Percentiles rank a stretch among this genome's conserved stretches.
phyloP scores from a whole-genome alignment of 2,329 filamentous ascomycete genomes.

The Phoma sp. region DNA sequence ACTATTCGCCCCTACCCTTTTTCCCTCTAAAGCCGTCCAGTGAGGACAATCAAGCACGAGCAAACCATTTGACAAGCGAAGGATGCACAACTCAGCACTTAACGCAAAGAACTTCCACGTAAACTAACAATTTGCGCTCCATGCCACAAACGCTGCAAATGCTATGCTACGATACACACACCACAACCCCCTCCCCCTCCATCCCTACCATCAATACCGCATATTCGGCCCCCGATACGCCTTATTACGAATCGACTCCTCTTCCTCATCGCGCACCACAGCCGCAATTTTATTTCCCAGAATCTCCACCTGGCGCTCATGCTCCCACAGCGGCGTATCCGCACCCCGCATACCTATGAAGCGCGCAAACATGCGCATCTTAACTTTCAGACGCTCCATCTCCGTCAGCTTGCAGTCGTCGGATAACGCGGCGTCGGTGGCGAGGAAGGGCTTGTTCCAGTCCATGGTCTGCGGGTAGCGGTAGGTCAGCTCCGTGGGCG shows the following conservation, averaged over 20 bases:
- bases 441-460: conserved; percentile 60
- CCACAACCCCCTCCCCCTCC: neutral
- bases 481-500: conserved; percentile 55
- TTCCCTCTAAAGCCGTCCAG: no score
- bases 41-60: no score
- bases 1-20: no score
- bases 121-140: neutral
- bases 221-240: conserved; percentile 13
- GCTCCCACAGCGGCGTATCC: conserved; percentile 59
- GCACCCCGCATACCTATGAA: conserved; percentile 75
- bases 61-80: no score
- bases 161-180: conserved; percentile 8
- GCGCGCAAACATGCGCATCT: conserved; percentile 73
- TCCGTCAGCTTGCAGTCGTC: conserved; percentile 41
- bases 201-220: conserved; percentile 1
- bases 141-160: neutral
- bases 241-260: conserved; percentile 17
- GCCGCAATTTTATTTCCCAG: conserved; percentile 36
- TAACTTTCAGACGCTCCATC: conserved; percentile 55
- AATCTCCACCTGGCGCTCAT: conserved; percentile 50
- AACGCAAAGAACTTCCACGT: no score
- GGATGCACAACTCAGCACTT: no score
- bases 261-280: conserved; percentile 28
- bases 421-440: conserved; percentile 22
- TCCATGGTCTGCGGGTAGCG: conserved; percentile 73